A percentile compares a stretch with the other conserved stretches of the same genome.
Evolutionary conservation across 148 eudicot genomes (phyloP).

Genomic region (Silene uniflora): DNA sequence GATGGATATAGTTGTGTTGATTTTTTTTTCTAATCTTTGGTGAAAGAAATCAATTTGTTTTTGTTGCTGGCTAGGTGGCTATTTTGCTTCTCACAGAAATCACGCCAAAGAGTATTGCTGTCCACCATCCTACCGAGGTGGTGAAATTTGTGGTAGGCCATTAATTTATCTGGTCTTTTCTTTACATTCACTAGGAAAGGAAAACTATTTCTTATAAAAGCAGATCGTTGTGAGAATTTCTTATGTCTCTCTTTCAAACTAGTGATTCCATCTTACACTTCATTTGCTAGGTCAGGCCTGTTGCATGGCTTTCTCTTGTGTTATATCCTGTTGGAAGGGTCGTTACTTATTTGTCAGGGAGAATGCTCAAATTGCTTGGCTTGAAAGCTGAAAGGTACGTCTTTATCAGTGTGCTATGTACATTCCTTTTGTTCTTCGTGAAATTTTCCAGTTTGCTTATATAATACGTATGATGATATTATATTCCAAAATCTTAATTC

Average conservation of each 20-base stretch:
- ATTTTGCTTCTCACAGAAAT: constrained; percentile 96
- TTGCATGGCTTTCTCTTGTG: constrained; percentile 92
- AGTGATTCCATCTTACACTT: constrained; percentile 1
- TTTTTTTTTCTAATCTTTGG: constrained; percentile 19
- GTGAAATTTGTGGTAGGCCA: constrained; percentile 86
- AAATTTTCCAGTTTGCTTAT: neutral
- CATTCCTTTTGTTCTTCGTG: neutral
- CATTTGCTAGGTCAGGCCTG: constrained; percentile 82
- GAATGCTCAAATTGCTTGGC: constrained; percentile 87
- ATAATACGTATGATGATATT: neutral
- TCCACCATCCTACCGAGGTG: constrained; percentile 92
- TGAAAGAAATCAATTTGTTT: neutral
- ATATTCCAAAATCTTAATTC: constrained; percentile 16
- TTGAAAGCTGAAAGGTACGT: constrained; percentile 77
- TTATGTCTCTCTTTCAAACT: neutral
- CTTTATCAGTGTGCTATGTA: neutral
- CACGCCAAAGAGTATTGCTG: constrained; percentile 98
- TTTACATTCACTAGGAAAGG: neutral
- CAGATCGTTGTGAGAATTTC: neutral
- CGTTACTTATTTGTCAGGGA: constrained; percentile 82
- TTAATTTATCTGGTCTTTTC: neutral
- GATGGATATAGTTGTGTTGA: neutral
- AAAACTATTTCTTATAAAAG: neutral
- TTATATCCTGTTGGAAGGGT: constrained; percentile 95
- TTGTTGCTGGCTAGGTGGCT: constrained; percentile 49